Conservation (phyloP, 2,329 filamentous ascomycete species). For the Pseudogymnoascus destructans region DNA sequence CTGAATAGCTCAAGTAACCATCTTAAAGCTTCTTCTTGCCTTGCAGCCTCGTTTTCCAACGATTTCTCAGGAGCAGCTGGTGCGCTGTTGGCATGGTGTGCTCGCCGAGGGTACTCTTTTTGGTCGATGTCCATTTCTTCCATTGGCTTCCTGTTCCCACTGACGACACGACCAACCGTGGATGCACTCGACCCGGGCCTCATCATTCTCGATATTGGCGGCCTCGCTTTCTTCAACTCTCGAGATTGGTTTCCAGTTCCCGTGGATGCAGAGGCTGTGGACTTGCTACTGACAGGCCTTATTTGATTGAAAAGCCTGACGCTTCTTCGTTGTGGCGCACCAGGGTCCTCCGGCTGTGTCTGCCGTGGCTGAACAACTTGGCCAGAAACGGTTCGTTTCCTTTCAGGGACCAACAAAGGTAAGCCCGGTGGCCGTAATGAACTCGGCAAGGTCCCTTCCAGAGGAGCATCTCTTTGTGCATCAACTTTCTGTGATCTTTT, state of each 20-base stretch:
- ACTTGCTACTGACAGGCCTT: slow-evolving; percentile 39
- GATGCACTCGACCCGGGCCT: slow-evolving; percentile 52
- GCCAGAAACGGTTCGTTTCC: slow-evolving; percentile 88
- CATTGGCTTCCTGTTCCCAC: slow-evolving; percentile 73
- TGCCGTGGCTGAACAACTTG: slow-evolving; percentile 47
- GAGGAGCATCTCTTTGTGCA: not conserved
- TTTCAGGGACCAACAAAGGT: slow-evolving; percentile 37
- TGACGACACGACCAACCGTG: slow-evolving; percentile 74
- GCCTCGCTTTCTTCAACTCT: slow-evolving; percentile 74
- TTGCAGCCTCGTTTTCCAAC: slow-evolving; percentile 39
- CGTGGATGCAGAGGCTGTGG: slow-evolving; percentile 38
- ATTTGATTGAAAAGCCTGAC: slow-evolving; percentile 60
- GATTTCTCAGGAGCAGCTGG: slow-evolving; percentile 18
- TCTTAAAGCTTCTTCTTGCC: slow-evolving; percentile 61
- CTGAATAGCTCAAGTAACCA: slow-evolving; percentile 69
- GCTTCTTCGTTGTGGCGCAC: slow-evolving; percentile 54
- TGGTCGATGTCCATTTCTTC: slow-evolving; percentile 59
- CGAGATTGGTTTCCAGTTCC: slow-evolving; percentile 49
- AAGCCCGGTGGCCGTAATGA: slow-evolving; percentile 14
- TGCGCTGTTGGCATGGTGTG: slow-evolving; percentile 20
- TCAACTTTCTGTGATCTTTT: slow-evolving; percentile 15
- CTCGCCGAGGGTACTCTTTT: slow-evolving; percentile 38
- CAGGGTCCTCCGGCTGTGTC: slow-evolving; percentile 44
- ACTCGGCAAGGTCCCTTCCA: not conserved
- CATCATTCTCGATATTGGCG: slow-evolving; percentile 53